Evolutionary conservation across 345 rosid genomes (phyloP), one percentile per base, ranked within the genome.

Genomic region (Raphanus raphanistrum): DNA sequence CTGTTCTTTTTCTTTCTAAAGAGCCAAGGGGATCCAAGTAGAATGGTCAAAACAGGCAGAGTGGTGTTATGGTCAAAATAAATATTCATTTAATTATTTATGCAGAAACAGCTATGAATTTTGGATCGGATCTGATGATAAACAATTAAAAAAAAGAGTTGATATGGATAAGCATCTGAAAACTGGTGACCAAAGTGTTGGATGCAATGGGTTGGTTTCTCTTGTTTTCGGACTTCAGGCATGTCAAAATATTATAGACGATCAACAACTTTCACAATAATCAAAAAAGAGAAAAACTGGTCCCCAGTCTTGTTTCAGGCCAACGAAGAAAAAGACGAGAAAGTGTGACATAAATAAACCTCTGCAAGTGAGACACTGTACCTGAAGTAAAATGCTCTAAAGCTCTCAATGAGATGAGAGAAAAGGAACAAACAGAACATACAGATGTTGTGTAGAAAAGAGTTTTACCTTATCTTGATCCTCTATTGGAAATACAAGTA

Each of bases 321-420:
- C 21, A 21, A 21, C 21, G 0, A 21, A 21, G 21, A 21, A 21
- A 21, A 21, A 21, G 21, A 33, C 5, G 36, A 33, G 8, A 33
- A 33, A 33, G 8, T 32, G 55, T 61, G 63, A 62, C 10, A 33
- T 28, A 35, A 76, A 50, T 63, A 29, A 28, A 31, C 72, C 48
- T 41, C 48, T 3, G 13, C 48, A 41, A 9, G 10, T 41, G 13
- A 41, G 13, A 41, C 48, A 41, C 3, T 41, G 3, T 3, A 3
- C 10, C 10, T 10, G 48, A 41, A 41, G 48, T 31, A 65, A 77
- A 65, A 72, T 31, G 72, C 72, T 60, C 81, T 78, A 78, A 67
- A 66, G 55, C 71, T 76, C 80, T 77, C 75, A 63, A 10, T 41
- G 48, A 41, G 48, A 63, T 3, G 71, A 77, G 80, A 76, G 80